phyloP scores from a whole-genome alignment of 2,329 filamentous ascomycete genomes.

The Colletotrichum musae region DNA sequence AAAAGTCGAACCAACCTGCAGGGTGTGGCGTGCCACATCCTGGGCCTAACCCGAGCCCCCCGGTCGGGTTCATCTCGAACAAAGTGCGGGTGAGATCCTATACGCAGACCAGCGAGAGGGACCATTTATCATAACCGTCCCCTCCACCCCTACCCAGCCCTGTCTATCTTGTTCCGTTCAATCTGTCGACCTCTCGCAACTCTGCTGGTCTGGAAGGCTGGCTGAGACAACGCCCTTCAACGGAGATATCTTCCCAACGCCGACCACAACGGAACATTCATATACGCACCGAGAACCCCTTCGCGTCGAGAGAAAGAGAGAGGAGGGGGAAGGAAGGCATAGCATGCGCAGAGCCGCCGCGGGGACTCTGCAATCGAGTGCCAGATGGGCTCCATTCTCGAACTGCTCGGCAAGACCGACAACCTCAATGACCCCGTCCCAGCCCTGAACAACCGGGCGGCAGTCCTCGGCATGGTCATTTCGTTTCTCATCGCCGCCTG shows the following conservation, averaged over 20 bases:
- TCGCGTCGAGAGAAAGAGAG: not conserved
- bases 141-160: not conserved
- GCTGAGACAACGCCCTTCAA: not conserved
- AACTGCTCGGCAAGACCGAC: slow-evolving; percentile 41
- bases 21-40: slow-evolving; percentile 23
- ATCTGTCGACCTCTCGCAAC: slow-evolving; percentile 13
- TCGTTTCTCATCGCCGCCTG: slow-evolving; percentile 41
- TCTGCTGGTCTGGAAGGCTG: not conserved
- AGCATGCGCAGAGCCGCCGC: slow-evolving; percentile 28
- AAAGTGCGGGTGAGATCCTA: not conserved
- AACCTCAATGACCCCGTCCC: slow-evolving; percentile 42
- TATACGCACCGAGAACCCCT: not conserved
- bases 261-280: not conserved
- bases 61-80: slow-evolving; percentile 32
- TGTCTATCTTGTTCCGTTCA: not conserved
- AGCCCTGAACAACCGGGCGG: slow-evolving; percentile 31
- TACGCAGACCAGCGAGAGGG: not conserved
- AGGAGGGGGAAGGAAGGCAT: not conserved
- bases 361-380: slow-evolving; percentile 7
- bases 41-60: slow-evolving; percentile 21
- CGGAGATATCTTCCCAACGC: not conserved
- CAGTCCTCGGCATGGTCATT: slow-evolving; percentile 40
- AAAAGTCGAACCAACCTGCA: slow-evolving; percentile 27
- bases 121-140: slow-evolving; percentile 29
- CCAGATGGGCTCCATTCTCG: slow-evolving; percentile 39